Conservation (phyloP, 2,329 filamentous ascomycete species). For the Stachybotrys elegans region DNA sequence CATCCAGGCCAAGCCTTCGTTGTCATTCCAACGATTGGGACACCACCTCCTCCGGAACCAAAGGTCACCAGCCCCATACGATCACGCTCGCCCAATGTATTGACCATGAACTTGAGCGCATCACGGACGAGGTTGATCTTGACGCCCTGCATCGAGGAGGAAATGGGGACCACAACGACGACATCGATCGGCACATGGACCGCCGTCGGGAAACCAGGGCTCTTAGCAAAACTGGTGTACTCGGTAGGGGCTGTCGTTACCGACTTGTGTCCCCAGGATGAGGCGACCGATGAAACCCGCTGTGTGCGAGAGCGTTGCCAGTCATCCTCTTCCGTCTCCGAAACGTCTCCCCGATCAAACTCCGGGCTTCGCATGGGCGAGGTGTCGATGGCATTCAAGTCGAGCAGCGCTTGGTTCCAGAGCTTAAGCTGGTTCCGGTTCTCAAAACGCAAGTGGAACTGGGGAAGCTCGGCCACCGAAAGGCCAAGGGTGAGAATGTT, state of each 20-base stretch:
- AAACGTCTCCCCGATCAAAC: slow-evolving; percentile 71
- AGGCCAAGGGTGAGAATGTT: slow-evolving; percentile 83
- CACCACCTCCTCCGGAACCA: slow-evolving; percentile 86
- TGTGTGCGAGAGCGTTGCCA: slow-evolving; percentile 67
- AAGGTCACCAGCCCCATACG: slow-evolving; percentile 98
- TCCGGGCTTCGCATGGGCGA: slow-evolving; percentile 65
- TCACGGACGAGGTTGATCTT: slow-evolving; percentile 95
- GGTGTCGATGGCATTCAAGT: slow-evolving; percentile 69
- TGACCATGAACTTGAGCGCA: slow-evolving; percentile 85
- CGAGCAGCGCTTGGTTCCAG: slow-evolving; percentile 83
- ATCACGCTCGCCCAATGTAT: slow-evolving; percentile 84
- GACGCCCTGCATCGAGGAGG: slow-evolving; percentile 98
- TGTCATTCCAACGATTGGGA: slow-evolving; percentile 96
- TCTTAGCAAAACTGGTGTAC: slow-evolving; percentile 67
- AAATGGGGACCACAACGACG: slow-evolving; percentile 94
- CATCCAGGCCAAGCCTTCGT: slow-evolving; percentile 92
- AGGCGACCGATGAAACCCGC: slow-evolving; percentile 76
- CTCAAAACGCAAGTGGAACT: slow-evolving; percentile 88
- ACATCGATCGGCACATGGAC: slow-evolving; percentile 91
- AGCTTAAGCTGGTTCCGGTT: slow-evolving; percentile 78
- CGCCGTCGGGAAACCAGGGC: slow-evolving; percentile 37
- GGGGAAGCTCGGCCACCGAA: slow-evolving; percentile 85
- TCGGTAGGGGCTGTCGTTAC: slow-evolving; percentile 86
- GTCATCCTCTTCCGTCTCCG: slow-evolving; percentile 76
- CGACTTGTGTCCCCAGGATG: slow-evolving; percentile 77